Evolutionary conservation across 192 early-diverging fungal species (phyloP).

Genomic region (Mortierella hygrophila): DNA sequence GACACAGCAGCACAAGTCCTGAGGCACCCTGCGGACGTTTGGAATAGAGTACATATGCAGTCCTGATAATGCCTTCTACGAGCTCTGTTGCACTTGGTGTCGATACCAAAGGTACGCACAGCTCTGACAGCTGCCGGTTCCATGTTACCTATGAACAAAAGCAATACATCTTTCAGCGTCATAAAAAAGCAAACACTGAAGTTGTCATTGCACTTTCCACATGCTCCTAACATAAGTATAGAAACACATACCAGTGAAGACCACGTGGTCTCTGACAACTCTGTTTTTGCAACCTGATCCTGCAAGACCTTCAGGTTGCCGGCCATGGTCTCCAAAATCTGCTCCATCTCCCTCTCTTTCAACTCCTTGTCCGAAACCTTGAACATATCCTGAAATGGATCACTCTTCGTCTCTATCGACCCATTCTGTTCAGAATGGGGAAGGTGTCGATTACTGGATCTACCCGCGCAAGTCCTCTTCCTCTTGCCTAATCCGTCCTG

Average conservation of each 20-base stretch:
- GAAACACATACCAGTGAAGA: not conserved
- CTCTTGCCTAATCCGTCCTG: not conserved
- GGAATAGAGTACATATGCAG: constrained; percentile 7
- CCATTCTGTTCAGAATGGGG: not conserved
- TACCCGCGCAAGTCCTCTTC: not conserved
- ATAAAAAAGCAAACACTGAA: not conserved
- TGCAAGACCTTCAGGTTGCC: not conserved
- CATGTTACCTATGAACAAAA: constrained; percentile 10
- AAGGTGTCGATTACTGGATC: not conserved
- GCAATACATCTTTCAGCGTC: not conserved
- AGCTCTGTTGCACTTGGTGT: not conserved
- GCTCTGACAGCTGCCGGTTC: constrained; percentile 27
- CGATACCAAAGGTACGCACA: constrained; percentile 23
- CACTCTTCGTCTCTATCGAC: not conserved
- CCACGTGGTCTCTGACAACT: not conserved
- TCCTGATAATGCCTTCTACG: not conserved
- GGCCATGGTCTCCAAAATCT: constrained; percentile 7
- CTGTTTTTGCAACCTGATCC: not conserved
- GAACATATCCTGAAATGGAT: constrained; percentile 12
- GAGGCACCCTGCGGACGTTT: not conserved
- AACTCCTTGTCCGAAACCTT: constrained; percentile 16
- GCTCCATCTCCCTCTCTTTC: not conserved
- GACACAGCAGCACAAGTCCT: not conserved
- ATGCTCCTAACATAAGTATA: not conserved
- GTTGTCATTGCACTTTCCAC: not conserved